Evolutionary conservation across 331 rosid species (phyloP).

Genomic region (Quercus tomentella): DNA sequence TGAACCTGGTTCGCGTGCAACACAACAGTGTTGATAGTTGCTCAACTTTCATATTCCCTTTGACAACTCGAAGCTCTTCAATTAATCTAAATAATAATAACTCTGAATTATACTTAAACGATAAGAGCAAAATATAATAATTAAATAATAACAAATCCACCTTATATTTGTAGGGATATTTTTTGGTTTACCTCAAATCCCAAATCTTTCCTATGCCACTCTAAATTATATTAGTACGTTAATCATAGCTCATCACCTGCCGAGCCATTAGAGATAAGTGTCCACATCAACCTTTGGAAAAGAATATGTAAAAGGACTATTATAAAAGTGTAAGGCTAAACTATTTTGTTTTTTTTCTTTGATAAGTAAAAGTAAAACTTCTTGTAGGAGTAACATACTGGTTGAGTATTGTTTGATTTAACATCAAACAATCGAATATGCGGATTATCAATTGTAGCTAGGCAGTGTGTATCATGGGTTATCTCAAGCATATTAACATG

Average conservation of each 20-base stretch:
- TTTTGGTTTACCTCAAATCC: too few relatives aligned
- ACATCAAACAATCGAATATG: conserved; percentile 93
- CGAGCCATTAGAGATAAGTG: conserved; percentile 10
- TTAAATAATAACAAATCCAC: neutral
- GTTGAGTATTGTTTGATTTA: conserved; percentile 81
- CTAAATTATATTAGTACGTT: conserved; percentile 49
- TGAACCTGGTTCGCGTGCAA: conserved; percentile 90
- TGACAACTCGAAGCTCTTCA: conserved; percentile 95
- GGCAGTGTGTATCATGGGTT: conserved; percentile 42
- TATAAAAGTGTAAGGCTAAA: neutral
- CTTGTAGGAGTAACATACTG: conserved; percentile 47
- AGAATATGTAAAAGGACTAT: neutral
- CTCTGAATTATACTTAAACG: neutral
- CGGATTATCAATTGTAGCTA: conserved; percentile 95
- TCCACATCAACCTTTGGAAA: neutral
- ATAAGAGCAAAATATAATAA: neutral
- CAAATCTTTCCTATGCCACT: too few relatives aligned
- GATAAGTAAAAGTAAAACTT: neutral
- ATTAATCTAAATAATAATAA: conserved; percentile 19
- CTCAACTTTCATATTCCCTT: conserved; percentile 98
- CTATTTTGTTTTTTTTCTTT: neutral
- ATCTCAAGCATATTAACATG: too few relatives aligned
- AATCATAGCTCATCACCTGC: conserved; percentile 94
- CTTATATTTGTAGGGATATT: too few relatives aligned
- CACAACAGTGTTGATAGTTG: conserved; percentile 94